phyloP scores from a whole-genome alignment of 306 rosid genomes.

The Gastrolobium bilobum region DNA sequence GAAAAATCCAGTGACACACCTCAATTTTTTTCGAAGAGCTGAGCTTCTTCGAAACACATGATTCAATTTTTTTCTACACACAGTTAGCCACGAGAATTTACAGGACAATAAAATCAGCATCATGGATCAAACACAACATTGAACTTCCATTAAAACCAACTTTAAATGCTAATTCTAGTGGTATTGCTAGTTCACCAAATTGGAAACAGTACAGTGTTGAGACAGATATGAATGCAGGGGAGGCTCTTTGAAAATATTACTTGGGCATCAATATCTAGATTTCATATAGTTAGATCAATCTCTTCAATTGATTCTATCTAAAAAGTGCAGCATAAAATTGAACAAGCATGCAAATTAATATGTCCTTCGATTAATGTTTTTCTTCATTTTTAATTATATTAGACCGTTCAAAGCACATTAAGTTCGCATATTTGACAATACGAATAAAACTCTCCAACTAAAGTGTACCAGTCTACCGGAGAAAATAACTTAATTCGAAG shows the following conservation, averaged over 20 bases:
- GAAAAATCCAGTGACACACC: too few species aligned
- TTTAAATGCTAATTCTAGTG: conserved; percentile 25
- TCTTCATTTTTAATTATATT: conserved; percentile 21
- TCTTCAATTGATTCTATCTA: too few species aligned
- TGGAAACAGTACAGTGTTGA: conserved; percentile 22
- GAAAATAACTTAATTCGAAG: neutral
- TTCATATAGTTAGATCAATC: conserved; percentile 7
- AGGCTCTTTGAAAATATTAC: conserved; percentile 30
- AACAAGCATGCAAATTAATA: too few species aligned
- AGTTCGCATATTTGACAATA: conserved; percentile 38
- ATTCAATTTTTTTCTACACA: too few species aligned
- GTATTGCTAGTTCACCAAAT: conserved; percentile 36
- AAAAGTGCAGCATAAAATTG: too few species aligned
- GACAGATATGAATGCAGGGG: conserved; percentile 17
- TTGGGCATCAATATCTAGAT: conserved; percentile 24
- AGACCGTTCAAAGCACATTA: conserved; percentile 22
- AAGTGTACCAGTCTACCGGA: conserved; percentile 8
- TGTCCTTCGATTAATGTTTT: too few species aligned
- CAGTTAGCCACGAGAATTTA: too few species aligned
- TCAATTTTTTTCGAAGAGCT: too few species aligned
- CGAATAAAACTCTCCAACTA: conserved; percentile 30
- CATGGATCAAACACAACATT: conserved; percentile 35
- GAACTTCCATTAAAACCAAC: conserved; percentile 30
- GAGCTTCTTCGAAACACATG: too few species aligned
- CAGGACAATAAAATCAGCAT: conserved; percentile 35